Evolutionary conservation across 2,329 filamentous ascomycete genomes (phyloP).

Genomic region (Cladosporium sp.): DNA sequence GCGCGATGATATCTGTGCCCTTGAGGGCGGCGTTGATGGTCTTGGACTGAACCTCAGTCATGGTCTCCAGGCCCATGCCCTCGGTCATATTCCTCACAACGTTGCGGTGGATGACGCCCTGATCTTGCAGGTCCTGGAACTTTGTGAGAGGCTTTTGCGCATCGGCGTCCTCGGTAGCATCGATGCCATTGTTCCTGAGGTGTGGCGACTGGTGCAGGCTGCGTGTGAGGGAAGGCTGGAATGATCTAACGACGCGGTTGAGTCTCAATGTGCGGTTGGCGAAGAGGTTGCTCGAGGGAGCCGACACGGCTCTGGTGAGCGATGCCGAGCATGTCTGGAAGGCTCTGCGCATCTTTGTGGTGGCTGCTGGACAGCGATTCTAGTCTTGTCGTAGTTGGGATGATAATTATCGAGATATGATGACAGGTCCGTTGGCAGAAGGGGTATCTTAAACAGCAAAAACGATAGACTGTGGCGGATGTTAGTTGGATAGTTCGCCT

Average conservation of each 20-base stretch:
- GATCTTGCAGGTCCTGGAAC: slow-evolving; percentile 43
- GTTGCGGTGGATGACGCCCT: slow-evolving; percentile 55
- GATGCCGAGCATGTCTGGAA: slow-evolving; percentile 29
- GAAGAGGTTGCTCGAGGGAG: slow-evolving; percentile 13
- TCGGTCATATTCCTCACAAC: slow-evolving; percentile 66
- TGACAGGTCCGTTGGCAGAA: background rate
- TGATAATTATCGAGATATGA: background rate
- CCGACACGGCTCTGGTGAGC: slow-evolving; percentile 21
- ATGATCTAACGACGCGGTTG: slow-evolving; percentile 7
- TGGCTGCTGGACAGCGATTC: background rate
- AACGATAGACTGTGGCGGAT: slow-evolving; percentile 2
- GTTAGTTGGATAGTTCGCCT: background rate
- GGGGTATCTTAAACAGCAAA: slow-evolving; percentile 4
- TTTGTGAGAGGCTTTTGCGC: slow-evolving; percentile 31
- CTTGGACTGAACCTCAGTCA: slow-evolving; percentile 88
- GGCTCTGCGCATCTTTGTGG: slow-evolving; percentile 26
- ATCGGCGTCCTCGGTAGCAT: slow-evolving; percentile 20
- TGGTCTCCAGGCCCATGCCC: slow-evolving; percentile 71
- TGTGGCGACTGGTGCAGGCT: slow-evolving; percentile 36
- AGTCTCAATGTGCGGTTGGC: slow-evolving; percentile 13
- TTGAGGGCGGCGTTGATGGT: slow-evolving; percentile 77
- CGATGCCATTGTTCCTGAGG: slow-evolving; percentile 30
- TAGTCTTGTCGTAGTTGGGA: background rate
- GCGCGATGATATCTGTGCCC: slow-evolving; percentile 79
- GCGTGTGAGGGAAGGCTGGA: slow-evolving; percentile 11